Evolutionary conservation across 177 flowering plant species (phyloP).

Genomic region (Telopea speciosissima): DNA sequence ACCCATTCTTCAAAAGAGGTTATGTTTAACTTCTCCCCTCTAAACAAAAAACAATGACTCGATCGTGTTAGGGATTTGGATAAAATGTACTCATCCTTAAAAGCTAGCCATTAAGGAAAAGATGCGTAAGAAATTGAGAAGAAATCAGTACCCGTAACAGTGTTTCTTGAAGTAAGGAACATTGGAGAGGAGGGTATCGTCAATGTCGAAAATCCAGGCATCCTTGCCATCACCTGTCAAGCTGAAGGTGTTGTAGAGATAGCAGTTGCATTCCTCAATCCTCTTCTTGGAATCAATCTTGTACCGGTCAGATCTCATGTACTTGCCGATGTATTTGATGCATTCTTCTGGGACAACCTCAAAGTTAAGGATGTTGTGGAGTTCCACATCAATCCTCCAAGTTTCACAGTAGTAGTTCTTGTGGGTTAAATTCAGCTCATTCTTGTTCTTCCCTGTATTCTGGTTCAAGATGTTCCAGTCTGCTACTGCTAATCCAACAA

Average conservation of each 20-base stretch:
- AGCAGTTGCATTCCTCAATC: constrained; percentile 35
- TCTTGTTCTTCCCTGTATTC: constrained; percentile 1
- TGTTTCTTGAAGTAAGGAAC: constrained; percentile 60
- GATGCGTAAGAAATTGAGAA: no score
- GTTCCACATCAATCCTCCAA: constrained; percentile 76
- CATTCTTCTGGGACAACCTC: constrained; percentile 50
- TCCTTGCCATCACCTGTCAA: constrained; percentile 45
- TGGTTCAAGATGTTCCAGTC: no score
- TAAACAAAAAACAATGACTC: constrained; percentile 17
- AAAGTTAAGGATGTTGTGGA: constrained; percentile 2
- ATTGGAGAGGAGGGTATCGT: constrained; percentile 61
- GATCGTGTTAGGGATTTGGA: no score
- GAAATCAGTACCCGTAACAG: constrained; percentile 39
- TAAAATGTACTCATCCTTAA: no score
- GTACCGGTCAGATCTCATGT: constrained; percentile 64
- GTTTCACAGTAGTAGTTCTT: constrained; percentile 76
- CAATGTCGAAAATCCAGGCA: constrained; percentile 76
- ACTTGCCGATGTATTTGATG: constrained; percentile 43
- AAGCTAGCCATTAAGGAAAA: no score
- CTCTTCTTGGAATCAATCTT: constrained; percentile 44
- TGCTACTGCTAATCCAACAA: no score
- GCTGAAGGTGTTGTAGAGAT: constrained; percentile 30
- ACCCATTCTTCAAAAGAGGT: constrained; percentile 54
- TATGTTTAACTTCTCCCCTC: constrained; percentile 53
- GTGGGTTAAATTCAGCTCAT: constrained; percentile 25